A percentile compares a stretch with the other conserved stretches of the same genome.
Evolutionary conservation across 1,284 basidiomycete genomes (phyloP).

Genomic region (Malassezia pachydermatis): DNA sequence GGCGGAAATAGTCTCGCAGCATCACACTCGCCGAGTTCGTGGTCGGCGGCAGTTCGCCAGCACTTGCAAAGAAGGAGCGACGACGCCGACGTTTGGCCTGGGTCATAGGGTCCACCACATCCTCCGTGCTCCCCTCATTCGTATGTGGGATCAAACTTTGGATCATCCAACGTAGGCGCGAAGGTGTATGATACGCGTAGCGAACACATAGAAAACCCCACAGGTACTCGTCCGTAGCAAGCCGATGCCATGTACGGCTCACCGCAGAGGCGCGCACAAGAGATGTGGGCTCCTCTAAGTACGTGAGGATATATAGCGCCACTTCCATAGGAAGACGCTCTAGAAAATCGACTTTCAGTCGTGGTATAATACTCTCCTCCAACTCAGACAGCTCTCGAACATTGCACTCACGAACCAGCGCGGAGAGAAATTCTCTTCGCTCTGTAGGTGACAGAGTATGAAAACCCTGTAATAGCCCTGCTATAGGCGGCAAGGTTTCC

Average conservation of each 20-base stretch:
- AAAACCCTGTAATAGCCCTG: not conserved
- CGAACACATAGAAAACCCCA: conserved; percentile 70
- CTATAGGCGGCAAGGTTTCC: not conserved
- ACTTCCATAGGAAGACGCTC: conserved; percentile 72
- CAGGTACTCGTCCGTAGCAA: conserved; percentile 70
- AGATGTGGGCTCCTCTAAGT: conserved; percentile 69
- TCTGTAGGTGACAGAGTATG: not conserved
- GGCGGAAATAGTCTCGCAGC: conserved; percentile 56
- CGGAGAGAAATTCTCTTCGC: conserved; percentile 24
- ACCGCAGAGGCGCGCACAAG: conserved; percentile 66
- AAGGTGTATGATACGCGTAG: conserved; percentile 21
- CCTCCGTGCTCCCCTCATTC: not conserved
- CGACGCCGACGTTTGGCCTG: not conserved
- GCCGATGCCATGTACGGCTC: conserved; percentile 63
- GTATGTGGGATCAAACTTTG: not conserved
- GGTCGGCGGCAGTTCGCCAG: not conserved
- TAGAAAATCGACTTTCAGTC: conserved; percentile 78
- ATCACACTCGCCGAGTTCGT: conserved; percentile 1
- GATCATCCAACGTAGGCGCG: conserved; percentile 11
- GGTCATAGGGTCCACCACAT: not conserved
- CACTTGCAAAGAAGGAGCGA: conserved; percentile 3
- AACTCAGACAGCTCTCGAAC: conserved; percentile 69
- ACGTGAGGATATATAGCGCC: conserved; percentile 67
- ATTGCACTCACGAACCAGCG: conserved; percentile 48
- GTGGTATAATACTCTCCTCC: conserved; percentile 62